Evolutionary conservation across 805 yeast genomes (phyloP).

Genomic region (Starmerella gropengiesseri): DNA sequence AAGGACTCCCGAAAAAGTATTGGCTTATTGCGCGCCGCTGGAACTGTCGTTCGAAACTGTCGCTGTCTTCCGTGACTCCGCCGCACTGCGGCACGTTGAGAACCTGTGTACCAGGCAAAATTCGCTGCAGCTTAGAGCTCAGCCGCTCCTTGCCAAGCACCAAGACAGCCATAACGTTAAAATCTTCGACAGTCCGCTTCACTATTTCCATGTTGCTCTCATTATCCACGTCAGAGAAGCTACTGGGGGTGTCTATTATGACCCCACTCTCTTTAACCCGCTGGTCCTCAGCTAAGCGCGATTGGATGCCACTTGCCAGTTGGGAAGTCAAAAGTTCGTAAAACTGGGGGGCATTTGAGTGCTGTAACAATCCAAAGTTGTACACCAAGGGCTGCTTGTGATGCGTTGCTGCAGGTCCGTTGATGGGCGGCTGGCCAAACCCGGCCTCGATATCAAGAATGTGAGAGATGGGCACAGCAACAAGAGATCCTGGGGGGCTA

Average conservation of each 20-base stretch:
- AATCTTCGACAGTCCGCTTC: slow-evolving; percentile 36
- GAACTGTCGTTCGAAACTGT: slow-evolving; percentile 45
- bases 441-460: slow-evolving; percentile 63
- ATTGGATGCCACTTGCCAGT: slow-evolving; percentile 38
- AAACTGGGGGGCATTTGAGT: slow-evolving; percentile 45
- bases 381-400: slow-evolving; percentile 86
- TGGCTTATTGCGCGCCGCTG: slow-evolving; percentile 75
- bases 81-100: slow-evolving; percentile 29
- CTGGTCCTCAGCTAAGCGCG: slow-evolving; percentile 42
- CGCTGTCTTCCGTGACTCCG: slow-evolving; percentile 66
- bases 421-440: slow-evolving; percentile 68
- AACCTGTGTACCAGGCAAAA: slow-evolving; percentile 17
- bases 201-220: slow-evolving; percentile 42
- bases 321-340: slow-evolving; percentile 42
- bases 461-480: slow-evolving; percentile 78
- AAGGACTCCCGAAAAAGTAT: slow-evolving; percentile 74
- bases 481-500: slow-evolving; percentile 69
- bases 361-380: slow-evolving; percentile 59
- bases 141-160: slow-evolving; percentile 71
- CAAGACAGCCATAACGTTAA: slow-evolving; percentile 48
- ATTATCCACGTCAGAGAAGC: slow-evolving; percentile 25
- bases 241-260: slow-evolving; percentile 64
- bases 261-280: slow-evolving; percentile 41
- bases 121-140: slow-evolving; percentile 49
- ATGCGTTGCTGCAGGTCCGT: slow-evolving; percentile 40